Evolutionary conservation across 192 early-diverging fungal genomes (phyloP).

Genomic region (Backusella circina): DNA sequence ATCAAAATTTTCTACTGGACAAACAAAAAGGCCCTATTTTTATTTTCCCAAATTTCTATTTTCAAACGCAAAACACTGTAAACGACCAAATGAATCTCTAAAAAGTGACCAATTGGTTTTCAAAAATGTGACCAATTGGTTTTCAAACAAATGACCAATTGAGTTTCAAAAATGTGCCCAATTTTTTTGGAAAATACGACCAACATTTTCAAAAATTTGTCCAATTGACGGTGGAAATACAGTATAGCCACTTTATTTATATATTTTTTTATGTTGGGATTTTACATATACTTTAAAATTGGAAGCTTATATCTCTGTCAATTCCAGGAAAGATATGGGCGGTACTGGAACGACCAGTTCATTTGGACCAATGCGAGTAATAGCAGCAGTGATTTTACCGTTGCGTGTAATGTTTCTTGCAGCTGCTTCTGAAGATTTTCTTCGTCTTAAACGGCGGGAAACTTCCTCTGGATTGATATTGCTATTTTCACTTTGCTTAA

Average conservation of each 20-base stretch:
- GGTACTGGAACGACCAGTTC: neutral
- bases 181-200: no score
- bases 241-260: neutral
- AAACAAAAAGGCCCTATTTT: no score
- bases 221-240: no score
- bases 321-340: neutral
- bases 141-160: no score
- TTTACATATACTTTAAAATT: neutral
- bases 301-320: neutral
- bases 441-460: neutral
- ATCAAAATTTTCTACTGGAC: no score
- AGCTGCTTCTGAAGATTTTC: conserved; percentile 14
- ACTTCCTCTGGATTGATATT: neutral
- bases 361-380: conserved; percentile 19
- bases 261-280: neutral
- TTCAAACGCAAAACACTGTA: no score
- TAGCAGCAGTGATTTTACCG: conserved; percentile 24
- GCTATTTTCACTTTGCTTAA: neutral
- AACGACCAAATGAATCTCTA: no score
- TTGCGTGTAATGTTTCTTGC: conserved; percentile 25
- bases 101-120: no score
- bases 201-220: no score
- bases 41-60: no score
- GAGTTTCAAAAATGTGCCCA: no score
- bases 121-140: no score